These are phyloP conservation scores for Viola odorata DNA, from an alignment of 345 rosid genomes.

Conservation along the genomic window DNA sequence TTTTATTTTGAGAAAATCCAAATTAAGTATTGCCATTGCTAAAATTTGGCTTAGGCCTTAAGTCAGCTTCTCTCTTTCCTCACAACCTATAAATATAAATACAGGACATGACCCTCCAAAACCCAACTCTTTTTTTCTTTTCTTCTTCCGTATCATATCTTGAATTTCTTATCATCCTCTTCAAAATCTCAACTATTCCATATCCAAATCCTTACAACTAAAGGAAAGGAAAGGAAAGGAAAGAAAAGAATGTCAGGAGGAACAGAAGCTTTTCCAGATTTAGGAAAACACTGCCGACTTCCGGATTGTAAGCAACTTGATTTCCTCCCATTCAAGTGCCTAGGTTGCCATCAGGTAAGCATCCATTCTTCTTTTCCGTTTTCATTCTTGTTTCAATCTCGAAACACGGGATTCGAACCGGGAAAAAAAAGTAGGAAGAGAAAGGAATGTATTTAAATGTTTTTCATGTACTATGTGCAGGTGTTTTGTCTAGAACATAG, in stretches of 20 bases:
- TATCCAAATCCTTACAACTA: background rate
- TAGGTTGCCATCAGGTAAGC: slow-evolving; percentile 56
- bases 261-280: slow-evolving; percentile 83
- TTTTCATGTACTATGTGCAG: slow-evolving; percentile 18
- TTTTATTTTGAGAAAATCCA: no score
- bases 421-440: no score
- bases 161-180: background rate
- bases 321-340: slow-evolving; percentile 77
- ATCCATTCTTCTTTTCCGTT: background rate
- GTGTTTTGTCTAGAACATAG: slow-evolving; percentile 76
- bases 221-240: background rate
- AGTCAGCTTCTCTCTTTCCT: slow-evolving; percentile 16
- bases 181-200: background rate
- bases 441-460: background rate
- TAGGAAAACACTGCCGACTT: slow-evolving; percentile 70
- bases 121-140: background rate
- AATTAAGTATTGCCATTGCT: no score
- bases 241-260: slow-evolving; percentile 43
- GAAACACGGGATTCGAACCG: no score
- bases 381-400: background rate
- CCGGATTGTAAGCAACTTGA: slow-evolving; percentile 71
- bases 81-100: slow-evolving; percentile 8
- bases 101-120: no score
- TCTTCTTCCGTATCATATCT: background rate
- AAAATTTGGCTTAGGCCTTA: slow-evolving; percentile 46